Evolutionary conservation across 2,329 filamentous ascomycete genomes (phyloP).

Genomic region (Anthostomella pinea): DNA sequence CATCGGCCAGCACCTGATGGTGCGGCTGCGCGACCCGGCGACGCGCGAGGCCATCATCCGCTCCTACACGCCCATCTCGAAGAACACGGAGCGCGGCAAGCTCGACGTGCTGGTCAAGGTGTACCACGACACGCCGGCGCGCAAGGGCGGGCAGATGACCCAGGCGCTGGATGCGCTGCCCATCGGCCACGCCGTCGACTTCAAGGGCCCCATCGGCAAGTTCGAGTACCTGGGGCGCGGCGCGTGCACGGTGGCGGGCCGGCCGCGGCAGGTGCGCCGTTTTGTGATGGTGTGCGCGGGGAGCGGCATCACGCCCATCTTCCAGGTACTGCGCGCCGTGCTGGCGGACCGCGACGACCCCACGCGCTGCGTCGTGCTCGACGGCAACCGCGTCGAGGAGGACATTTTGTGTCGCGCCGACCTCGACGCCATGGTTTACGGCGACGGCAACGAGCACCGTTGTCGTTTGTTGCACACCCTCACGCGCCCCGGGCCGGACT

Average conservation of each 20-base stretch:
- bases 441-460: conserved; percentile 47
- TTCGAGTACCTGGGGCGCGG: conserved; percentile 76
- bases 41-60: conserved; percentile 74
- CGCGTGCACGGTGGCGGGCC: conserved; percentile 57
- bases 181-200: conserved; percentile 70
- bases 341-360: conserved; percentile 60
- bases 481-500: conserved; percentile 58
- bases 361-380: conserved; percentile 69
- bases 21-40: conserved; percentile 71
- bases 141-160: conserved; percentile 76
- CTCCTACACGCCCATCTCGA: conserved; percentile 81
- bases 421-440: conserved; percentile 65
- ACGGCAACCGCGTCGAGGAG: conserved; percentile 73
- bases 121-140: conserved; percentile 61
- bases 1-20: conserved; percentile 82
- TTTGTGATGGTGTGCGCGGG: conserved; percentile 89
- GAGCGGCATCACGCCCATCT: conserved; percentile 90
- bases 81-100: conserved; percentile 55
- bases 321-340: conserved; percentile 74
- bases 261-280: conserved; percentile 54
- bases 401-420: conserved; percentile 81
- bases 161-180: conserved; percentile 71
- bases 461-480: conserved; percentile 69
- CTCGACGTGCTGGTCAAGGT: conserved; percentile 80
- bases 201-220: conserved; percentile 85